Evolutionary conservation across 129 eudicot species (phyloP), one percentile per base, ranked within the genome.

Genomic region (Lactuca saligna): DNA sequence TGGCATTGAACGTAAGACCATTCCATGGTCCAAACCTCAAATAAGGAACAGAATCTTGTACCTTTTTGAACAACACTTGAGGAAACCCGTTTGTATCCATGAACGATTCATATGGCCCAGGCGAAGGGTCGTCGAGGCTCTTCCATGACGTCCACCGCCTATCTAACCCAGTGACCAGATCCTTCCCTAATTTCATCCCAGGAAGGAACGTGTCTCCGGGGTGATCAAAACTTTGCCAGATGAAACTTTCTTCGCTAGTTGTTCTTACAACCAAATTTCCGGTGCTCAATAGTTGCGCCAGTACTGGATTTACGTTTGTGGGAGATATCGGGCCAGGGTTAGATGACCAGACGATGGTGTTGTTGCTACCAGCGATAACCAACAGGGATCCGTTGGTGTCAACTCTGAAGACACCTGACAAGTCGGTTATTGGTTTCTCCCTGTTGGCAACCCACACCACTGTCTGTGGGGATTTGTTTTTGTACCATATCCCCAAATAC

Each of bases 381-480:
- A 14, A 68, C 31, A 80, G 54, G 61, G 61, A 50, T 7, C 81
- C 81, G 4, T 61, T 16, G 33, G 16, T 54, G 39, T 17, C 12
- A 11, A 80, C n/a, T 54, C 32, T 67, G 33, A 80, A 62, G 2
- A 70, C 38, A 31, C 74, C 71, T 20, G 44, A 75, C 5, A 66
- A 61, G 17, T 54, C 41, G 0, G 63, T 75, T 17, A 80, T 10
- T 9, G 84, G 84, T 4, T 16, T 54, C 17, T 80, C 75, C 48
- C 84, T 53, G 38, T 80, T 80, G 17, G 81, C 81, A 64, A 80
- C 81, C 84, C 81, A 80, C 0, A 80, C 84, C 14, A 80, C 78
- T 8, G 81, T 75, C 12, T 12, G 51, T 46, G 51, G 46, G 42
- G 66, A 25, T 60, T 41, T 46, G 33, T 38, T 75, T 25, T 75